Conservation (phyloP, 495 filamentous ascomycete species). For the Podospora bellae-mahoneyi region DNA sequence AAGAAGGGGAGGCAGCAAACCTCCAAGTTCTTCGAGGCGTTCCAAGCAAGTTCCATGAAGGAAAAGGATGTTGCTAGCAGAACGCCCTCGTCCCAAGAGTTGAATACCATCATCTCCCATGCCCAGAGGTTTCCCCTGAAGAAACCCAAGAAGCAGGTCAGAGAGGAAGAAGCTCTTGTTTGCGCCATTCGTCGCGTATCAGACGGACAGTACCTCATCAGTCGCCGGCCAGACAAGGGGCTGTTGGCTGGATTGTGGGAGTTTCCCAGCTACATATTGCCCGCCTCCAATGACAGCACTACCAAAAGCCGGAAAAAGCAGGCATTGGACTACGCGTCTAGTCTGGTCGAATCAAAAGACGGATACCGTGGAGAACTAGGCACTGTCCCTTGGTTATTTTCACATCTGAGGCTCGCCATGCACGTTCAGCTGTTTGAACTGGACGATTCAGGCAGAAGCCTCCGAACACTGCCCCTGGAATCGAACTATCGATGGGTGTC, state of each 20-base stretch:
- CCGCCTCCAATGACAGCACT: slow-evolving; percentile 23
- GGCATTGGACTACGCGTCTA: slow-evolving; percentile 27
- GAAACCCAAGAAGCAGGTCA: slow-evolving; percentile 40
- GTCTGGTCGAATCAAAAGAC: slow-evolving; percentile 11
- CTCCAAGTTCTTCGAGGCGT: not conserved
- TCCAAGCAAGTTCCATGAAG: not conserved
- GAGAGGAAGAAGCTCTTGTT: slow-evolving; percentile 44
- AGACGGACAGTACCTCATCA: slow-evolving; percentile 41
- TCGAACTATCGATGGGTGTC: slow-evolving; percentile 28
- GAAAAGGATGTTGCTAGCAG: not conserved
- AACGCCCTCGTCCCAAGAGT: slow-evolving; percentile 29
- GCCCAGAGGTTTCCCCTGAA: slow-evolving; percentile 43
- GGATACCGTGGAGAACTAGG: slow-evolving; percentile 31
- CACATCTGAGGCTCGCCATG: slow-evolving; percentile 47
- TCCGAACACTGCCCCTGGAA: not conserved
- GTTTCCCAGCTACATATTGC: slow-evolving; percentile 39
- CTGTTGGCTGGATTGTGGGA: slow-evolving; percentile 48
- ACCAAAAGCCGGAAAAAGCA: slow-evolving; percentile 24
- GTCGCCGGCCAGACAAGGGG: slow-evolving; percentile 42
- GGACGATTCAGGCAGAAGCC: slow-evolving; percentile 17
- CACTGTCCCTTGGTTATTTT: slow-evolving; percentile 46
- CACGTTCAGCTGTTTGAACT: slow-evolving; percentile 44
- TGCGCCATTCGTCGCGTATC: slow-evolving; percentile 37
- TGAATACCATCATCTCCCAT: slow-evolving; percentile 36
- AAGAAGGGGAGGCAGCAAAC: not conserved